Evolutionary conservation across 78 protist genomes (phyloP), one percentile per base, ranked within the genome.

Genomic region (Dictyostelium intermedium): DNA sequence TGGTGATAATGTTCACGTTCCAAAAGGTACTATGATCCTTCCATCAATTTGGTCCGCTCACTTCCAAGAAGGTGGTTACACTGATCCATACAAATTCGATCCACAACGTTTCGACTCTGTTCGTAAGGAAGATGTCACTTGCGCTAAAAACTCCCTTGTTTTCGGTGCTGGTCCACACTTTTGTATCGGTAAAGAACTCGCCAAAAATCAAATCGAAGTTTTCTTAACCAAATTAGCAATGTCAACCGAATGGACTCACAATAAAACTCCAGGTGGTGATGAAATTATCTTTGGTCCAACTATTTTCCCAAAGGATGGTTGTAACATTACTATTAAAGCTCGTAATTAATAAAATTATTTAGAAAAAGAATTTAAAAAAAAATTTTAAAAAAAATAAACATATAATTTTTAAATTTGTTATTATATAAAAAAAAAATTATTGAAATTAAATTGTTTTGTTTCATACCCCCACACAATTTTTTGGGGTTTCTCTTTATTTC

Each of bases 21-120:
- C 97, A 61, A 82, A 87, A 53, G 96, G 96, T 70, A 61, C 97
- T 27, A 83, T 96, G 73, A 91, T 96, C 32, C 23, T 96, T 69
- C 97, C 97, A 85, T 86, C 96, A 9, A 89, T 96, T 96, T 92
- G 95, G 96, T 77, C 95, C 2, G 30, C 97, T 25, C 87, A 37
- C 70, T 70, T 61, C 76, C 63, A 84, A 60, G 87, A 79, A 27
- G 81, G 72, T 39, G 91, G 83, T 39, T 95, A 84, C 87, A 14
- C 78, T 72, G 83, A 96, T 50, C 85, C 95, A 56, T 50, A 91
- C 34, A 78, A 10, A 34, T 96, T 96, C 53, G 96, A 96, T 47
- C 97, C 97, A 56, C 96, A 96, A n/a, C 92, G 97, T 85, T 92
- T 92, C 91, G 35, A 61, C 5, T 23, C 37, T 81, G 92, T 87